Base-by-base conservation (phyloP, 805 yeast genomes). In the Torulaspora quercuum region DNA sequence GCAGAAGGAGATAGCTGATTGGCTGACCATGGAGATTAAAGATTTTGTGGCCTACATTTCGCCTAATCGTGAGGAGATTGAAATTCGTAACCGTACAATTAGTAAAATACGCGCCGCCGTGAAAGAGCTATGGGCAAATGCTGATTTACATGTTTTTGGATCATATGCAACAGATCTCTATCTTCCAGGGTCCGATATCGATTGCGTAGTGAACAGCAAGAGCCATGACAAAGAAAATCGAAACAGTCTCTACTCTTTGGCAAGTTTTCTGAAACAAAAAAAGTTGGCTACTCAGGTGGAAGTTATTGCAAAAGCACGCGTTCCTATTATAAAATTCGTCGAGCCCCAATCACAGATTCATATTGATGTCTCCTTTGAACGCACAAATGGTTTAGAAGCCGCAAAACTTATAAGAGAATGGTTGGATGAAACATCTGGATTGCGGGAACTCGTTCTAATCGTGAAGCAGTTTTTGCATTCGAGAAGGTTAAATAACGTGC, bases 171-270 rank as follows among this genome's bases (percentile, higher is more conserved):
- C 97, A 0, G 96, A 89, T 55, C 66, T 90, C 41, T 90, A 89
- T 53, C 68, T 90, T n/a, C 97, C 97, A 0, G 95, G 95, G 2
- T 86, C 96, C 0, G 98, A 90, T 67, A 87, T 90, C 15, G 98
- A 90, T 61, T 79, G 90, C 79, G 97, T 88, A 26, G 74, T 92
- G 20, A 68, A 80, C 3, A 82, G 95, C 14, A 63, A 70, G 11
- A 62, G 67, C 8, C 78, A 80, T 2, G 73, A 75, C 49, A 67
- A 67, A 41, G 87, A 76, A 46, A 73, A 72, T 34, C 74, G 86
- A 52, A 70, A 77, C 10, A 68, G 76, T 21, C 64, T 92, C 32
- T 88, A 80, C 57, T 80, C 80, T 50, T 65, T 90, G 7, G 78
- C 95, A 2, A 76, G 88, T 6, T 75, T 71, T 52, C 67, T 90